Base-by-base conservation (phyloP, 1,284 basidiomycete species). In the Macrocystidia cucumis region DNA sequence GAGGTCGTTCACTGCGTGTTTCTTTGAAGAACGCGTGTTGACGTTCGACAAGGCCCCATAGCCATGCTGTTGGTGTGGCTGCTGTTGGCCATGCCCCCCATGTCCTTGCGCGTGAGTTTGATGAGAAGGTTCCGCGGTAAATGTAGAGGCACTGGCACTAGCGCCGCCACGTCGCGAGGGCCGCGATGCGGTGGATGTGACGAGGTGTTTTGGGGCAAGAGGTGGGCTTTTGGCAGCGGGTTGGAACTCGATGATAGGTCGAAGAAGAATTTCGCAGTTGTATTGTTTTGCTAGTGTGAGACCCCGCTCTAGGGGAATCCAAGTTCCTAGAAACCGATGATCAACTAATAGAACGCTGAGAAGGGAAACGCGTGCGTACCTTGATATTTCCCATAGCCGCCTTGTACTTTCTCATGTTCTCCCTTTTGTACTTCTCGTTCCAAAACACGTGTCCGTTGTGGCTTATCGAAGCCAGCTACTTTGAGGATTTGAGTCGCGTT, bases 401-500 rank as follows among this genome's bases (percentile, higher is more conserved):
- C 96, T 59, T 99, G 96, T 1, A 99, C 92, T 60, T 99, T 99
- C 63, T 98, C 96, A 59, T 99, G 96, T 47, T 91, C 87, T 17
- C 93, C 96, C 61, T 98, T 98, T 59, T 99, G 96, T 2, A 99
- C 84, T 63, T 99, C 96, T 45, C 96, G 79, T 60, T 99, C 96
- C 32, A 98, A 73, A 9, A 99, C 93, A 40, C 96, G 80, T 38
- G 96, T 98, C 32, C 96, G 74, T 58, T 98, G 96, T 1, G 96
- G 96, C 59, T 99, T 99, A 66, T 99, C 96, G 49, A 98, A 97
- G 7, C 95, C 96, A 21, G 95, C 96, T 47, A 99, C 95, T 60
- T 99, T 98, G 55, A 98, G 78, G 43, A 98, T 97, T 62, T 99
- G 96, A 1, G 96, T 99, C 57, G 96, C 96, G 71, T 99, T 99